Evolutionary conservation across 31 red algal genomes (phyloP).

Genomic region (Asparagopsis taxiformis): DNA sequence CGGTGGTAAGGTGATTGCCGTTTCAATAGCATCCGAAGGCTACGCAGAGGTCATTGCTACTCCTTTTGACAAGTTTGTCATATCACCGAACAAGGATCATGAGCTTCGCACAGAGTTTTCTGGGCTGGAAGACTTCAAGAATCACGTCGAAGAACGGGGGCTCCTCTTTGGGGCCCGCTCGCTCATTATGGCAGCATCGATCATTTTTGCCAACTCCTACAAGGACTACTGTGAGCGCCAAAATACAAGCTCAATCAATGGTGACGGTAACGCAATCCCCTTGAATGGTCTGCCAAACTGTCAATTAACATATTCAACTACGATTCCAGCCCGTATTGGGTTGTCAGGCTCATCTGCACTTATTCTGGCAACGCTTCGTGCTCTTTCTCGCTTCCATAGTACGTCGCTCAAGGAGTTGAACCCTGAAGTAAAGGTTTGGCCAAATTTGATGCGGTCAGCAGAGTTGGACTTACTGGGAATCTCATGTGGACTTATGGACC

Average conservation of each 20-base stretch:
- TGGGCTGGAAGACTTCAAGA: conserved; percentile 7
- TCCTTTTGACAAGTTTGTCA: conserved; percentile 20
- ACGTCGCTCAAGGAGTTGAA: conserved; percentile 28
- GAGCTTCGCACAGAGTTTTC: conserved; percentile 31
- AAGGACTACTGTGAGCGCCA: not conserved
- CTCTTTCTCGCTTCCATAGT: conserved; percentile 38
- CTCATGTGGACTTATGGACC: conserved; percentile 55
- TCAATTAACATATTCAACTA: conserved; percentile 45
- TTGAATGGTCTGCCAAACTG: conserved; percentile 13
- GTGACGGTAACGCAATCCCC: not conserved
- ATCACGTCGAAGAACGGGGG: conserved; percentile 21
- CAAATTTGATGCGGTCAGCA: conserved; percentile 24
- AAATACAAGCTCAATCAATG: not conserved
- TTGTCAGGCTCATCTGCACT: conserved; percentile 59
- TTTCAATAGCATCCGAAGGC: conserved; percentile 56
- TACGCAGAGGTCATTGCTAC: conserved; percentile 66
- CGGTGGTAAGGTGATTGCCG: conserved; percentile 65
- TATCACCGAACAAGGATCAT: conserved; percentile 15
- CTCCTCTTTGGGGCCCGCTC: conserved; percentile 26
- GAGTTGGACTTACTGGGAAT: conserved; percentile 56
- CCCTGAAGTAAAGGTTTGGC: conserved; percentile 32
- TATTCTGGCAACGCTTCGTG: conserved; percentile 52
- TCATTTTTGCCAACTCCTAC: conserved; percentile 35
- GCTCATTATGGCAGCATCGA: conserved; percentile 38
- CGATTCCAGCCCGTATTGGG: conserved; percentile 42